Conservation (phyloP, 208 protist species). For the Wallacemonas collosoma region DNA sequence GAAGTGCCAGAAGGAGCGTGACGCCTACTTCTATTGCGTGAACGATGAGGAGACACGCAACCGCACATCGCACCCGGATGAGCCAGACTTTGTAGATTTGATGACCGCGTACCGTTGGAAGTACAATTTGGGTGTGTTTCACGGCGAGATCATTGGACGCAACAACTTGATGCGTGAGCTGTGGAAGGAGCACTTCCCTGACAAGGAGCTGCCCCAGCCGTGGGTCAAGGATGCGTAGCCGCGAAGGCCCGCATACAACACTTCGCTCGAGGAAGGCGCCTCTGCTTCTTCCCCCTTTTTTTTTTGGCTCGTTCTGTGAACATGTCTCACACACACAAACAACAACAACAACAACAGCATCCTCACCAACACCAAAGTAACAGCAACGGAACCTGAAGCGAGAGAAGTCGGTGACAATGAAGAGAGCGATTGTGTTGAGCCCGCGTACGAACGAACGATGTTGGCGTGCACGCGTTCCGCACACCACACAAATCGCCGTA, state of each 20-base stretch:
- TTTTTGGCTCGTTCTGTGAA: background rate
- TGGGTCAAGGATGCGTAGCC: conserved; percentile 74
- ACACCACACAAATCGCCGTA: no score
- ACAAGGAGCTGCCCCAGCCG: conserved; percentile 73
- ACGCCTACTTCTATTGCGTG: conserved; percentile 72
- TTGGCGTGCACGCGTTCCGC: no score
- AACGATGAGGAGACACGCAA: conserved; percentile 39
- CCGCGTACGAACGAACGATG: no score
- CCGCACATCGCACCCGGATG: conserved; percentile 15
- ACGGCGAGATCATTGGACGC: conserved; percentile 77
- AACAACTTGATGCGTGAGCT: conserved; percentile 78
- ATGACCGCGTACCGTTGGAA: conserved; percentile 83
- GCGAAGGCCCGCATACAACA: background rate
- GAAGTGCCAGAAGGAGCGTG: conserved; percentile 91
- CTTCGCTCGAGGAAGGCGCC: no score
- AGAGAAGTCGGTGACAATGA: no score
- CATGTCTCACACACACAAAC: background rate
- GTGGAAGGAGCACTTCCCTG: conserved; percentile 83
- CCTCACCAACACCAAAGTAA: background rate
- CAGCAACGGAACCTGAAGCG: background rate
- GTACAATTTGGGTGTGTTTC: conserved; percentile 79
- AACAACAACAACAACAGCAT: conserved; percentile 16
- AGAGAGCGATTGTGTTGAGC: no score
- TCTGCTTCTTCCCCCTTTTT: background rate
- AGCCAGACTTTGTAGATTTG: conserved; percentile 37